Percentiles rank a stretch among this genome's conserved stretches.
Conservation (phyloP, 768 basidiomycete species). For the Boletus rubropictus region DNA sequence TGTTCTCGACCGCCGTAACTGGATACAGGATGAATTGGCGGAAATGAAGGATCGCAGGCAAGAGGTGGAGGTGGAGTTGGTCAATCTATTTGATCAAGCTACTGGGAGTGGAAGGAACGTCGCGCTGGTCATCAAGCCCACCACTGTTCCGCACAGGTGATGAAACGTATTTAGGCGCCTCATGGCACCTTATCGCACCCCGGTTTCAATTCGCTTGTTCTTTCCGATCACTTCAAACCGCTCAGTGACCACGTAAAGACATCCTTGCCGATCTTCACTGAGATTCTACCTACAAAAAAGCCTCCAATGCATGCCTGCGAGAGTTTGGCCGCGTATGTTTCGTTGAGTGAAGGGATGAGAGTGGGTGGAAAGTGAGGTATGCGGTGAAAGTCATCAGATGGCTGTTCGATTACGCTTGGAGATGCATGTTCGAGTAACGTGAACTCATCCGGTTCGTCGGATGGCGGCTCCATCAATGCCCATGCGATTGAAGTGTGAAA, state of each 20-base stretch:
- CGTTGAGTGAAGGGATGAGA: constrained; percentile 47
- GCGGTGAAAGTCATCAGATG: constrained; percentile 34
- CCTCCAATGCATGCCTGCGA: constrained; percentile 39
- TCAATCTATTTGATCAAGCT: constrained; percentile 70
- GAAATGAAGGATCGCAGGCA: constrained; percentile 16
- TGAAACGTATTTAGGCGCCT: constrained; percentile 4
- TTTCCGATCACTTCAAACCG: constrained; percentile 9
- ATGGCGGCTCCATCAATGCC: constrained; percentile 52
- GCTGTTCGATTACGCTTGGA: constrained; percentile 4
- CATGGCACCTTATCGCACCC: constrained; percentile 2
- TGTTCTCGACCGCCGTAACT: constrained; percentile 54
- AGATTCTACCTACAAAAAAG: constrained; percentile 51
- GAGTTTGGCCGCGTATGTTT: constrained; percentile 38
- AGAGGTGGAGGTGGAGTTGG: constrained; percentile 37
- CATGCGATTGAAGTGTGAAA: constrained; percentile 91
- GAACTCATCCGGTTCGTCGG: constrained; percentile 4
- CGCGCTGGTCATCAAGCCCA: constrained; percentile 49
- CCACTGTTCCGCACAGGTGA: constrained; percentile 8
- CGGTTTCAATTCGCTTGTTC: background rate
- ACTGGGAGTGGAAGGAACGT: constrained; percentile 70
- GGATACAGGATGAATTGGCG: constrained; percentile 43
- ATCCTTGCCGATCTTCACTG: constrained; percentile 68
- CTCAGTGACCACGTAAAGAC: constrained; percentile 42
- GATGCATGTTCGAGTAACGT: background rate
- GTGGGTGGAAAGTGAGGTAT: constrained; percentile 48